Conservation (phyloP, 306 rosid species). For the Mucuna pruriens region DNA sequence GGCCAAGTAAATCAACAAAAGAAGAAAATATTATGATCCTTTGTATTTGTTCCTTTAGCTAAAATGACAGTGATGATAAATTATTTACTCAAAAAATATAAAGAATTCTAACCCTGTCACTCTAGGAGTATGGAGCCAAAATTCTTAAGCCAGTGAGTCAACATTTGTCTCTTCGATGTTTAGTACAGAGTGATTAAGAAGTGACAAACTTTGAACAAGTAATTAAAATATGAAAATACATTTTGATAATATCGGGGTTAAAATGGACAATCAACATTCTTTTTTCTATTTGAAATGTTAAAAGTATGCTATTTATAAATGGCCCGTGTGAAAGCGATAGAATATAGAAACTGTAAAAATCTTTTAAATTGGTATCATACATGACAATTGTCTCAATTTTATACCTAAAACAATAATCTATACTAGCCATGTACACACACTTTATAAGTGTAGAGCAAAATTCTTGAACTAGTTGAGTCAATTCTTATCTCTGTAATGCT, state of each 20-base stretch:
- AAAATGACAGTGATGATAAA: not conserved
- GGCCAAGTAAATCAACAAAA: not conserved
- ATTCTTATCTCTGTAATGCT: not conserved
- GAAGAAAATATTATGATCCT: not conserved
- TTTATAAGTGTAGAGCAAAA: not conserved
- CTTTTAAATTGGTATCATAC: not conserved
- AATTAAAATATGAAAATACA: not conserved
- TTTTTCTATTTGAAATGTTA: not conserved
- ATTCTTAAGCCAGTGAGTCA: not conserved
- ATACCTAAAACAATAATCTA: not conserved
- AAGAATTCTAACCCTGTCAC: not conserved
- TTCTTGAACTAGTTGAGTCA: not conserved
- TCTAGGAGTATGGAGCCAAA: not conserved
- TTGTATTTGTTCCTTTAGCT: not conserved
- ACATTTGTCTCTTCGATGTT: not conserved
- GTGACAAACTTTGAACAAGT: constrained; percentile 14
- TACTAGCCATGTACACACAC: not conserved
- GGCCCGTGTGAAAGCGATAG: constrained; percentile 17
- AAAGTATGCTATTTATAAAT: not conserved
- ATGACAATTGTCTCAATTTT: not conserved
- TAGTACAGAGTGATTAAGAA: not conserved
- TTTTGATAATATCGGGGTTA: not conserved
- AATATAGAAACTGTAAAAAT: not conserved
- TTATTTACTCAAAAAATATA: not conserved
- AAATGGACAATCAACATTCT: not conserved